phyloP scores from a whole-genome alignment of 1,139 yeast genomes.

The Arxiozyma telluris region DNA sequence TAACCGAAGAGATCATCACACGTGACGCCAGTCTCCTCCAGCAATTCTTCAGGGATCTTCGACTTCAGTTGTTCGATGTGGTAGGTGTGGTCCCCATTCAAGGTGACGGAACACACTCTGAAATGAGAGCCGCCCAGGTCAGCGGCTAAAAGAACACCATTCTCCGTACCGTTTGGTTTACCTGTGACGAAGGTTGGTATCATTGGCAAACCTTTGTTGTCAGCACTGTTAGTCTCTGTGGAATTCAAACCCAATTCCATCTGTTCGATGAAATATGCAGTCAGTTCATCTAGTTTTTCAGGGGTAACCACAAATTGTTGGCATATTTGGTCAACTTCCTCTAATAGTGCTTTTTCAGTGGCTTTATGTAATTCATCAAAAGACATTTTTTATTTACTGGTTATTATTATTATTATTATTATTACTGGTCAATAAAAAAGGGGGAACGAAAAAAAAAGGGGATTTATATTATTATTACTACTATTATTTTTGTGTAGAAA shows the following conservation, averaged over 20 bases:
- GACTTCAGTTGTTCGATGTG: conserved; percentile 61
- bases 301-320: conserved; percentile 47
- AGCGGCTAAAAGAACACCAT: conserved; percentile 69
- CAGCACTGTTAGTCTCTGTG: conserved; percentile 29
- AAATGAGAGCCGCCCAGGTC: conserved; percentile 87
- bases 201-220: conserved; percentile 58
- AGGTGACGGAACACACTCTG: conserved; percentile 74
- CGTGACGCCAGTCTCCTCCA: conserved; percentile 40
- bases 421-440: too few relatives aligned
- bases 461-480: too few relatives aligned
- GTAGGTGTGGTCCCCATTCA: conserved; percentile 76
- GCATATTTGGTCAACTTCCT: conserved; percentile 41
- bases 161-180: conserved; percentile 74
- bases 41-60: conserved; percentile 63
- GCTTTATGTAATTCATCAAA: conserved; percentile 24
- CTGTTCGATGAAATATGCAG: conserved; percentile 53
- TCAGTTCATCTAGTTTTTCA: conserved; percentile 46
- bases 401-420: too few relatives aligned
- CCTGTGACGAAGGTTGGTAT: conserved; percentile 77
- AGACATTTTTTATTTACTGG: conserved; percentile 16
- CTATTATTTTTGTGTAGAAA: too few relatives aligned
- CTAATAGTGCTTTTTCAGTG: conserved; percentile 17
- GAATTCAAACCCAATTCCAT: conserved; percentile 54
- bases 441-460: too few relatives aligned
- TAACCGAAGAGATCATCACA: conserved; percentile 56